Evolutionary conservation across 2,329 filamentous ascomycete species (phyloP).

Genomic region (Aureobasidium subglaciale): DNA sequence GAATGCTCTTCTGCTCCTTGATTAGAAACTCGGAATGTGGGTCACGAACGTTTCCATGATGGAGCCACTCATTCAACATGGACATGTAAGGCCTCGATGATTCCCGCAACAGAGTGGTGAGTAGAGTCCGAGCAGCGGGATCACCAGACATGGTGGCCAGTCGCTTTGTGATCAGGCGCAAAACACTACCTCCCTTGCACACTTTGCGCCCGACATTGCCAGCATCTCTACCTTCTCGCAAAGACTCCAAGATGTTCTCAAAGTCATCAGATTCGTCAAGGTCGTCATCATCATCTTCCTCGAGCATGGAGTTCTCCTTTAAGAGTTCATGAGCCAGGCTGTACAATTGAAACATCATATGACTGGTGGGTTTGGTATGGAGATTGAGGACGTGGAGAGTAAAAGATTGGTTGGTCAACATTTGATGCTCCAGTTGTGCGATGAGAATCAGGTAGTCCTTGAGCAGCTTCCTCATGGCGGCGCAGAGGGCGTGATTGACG

Average conservation of each 20-base stretch:
- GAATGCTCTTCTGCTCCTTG: conserved; percentile 93
- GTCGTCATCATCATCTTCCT: conserved; percentile 59
- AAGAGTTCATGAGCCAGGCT: conserved; percentile 80
- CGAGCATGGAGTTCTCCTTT: conserved; percentile 78
- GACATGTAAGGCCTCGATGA: conserved; percentile 91
- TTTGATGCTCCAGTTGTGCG: conserved; percentile 87
- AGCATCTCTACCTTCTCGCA: conserved; percentile 79
- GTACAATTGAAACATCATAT: conserved; percentile 88
- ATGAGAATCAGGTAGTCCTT: conserved; percentile 92
- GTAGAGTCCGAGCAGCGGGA: conserved; percentile 71
- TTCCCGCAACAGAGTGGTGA: conserved; percentile 77
- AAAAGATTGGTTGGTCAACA: conserved; percentile 79
- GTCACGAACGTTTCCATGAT: conserved; percentile 91
- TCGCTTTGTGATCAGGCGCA: conserved; percentile 76
- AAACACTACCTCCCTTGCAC: conserved; percentile 93
- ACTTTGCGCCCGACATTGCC: conserved; percentile 82
- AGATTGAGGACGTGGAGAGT: conserved; percentile 90
- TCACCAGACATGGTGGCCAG: conserved; percentile 89
- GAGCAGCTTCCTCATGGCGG: conserved; percentile 82
- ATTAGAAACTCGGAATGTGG: conserved; percentile 90
- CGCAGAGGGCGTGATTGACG: conserved; percentile 92
- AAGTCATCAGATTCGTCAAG: conserved; percentile 66
- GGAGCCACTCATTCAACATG: conserved; percentile 98
- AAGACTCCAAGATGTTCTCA: conserved; percentile 84
- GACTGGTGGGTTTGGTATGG: conserved; percentile 80